A percentile compares a stretch with the other conserved stretches of the same genome.
Evolutionary conservation across 2,329 filamentous ascomycete genomes (phyloP).

Genomic region (Aspergillus hortae): DNA sequence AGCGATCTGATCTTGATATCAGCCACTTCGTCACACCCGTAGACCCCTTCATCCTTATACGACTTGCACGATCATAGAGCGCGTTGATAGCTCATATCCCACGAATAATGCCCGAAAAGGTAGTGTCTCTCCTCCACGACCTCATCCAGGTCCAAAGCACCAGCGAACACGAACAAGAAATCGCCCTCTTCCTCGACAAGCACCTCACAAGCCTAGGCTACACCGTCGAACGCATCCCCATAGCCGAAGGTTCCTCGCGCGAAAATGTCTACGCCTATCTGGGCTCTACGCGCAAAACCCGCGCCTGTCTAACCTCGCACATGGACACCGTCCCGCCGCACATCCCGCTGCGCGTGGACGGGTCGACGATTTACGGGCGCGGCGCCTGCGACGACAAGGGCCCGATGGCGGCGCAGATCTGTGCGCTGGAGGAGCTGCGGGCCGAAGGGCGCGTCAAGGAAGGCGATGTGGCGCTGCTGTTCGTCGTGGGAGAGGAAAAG

Average conservation of each 20-base stretch:
- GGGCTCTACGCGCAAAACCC: conserved; percentile 23
- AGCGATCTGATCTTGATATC: background rate
- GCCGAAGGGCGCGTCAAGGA: conserved; percentile 36
- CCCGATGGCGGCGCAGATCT: conserved; percentile 69
- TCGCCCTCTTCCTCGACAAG: conserved; percentile 32
- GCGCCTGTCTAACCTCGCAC: conserved; percentile 33
- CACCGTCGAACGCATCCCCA: conserved; percentile 35
- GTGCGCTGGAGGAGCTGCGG: conserved; percentile 59
- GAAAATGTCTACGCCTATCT: conserved; percentile 42
- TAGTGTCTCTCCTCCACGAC: conserved; percentile 28
- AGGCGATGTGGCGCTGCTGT: conserved; percentile 59
- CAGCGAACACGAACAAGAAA: conserved; percentile 36
- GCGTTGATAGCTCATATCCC: background rate
- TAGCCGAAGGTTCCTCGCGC: conserved; percentile 28
- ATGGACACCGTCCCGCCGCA: conserved; percentile 63
- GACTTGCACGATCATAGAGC: no score
- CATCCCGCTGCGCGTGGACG: conserved; percentile 58
- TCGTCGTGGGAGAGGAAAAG: conserved; percentile 58
- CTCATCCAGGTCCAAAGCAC: conserved; percentile 37
- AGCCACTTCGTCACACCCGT: background rate
- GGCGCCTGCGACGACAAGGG: conserved; percentile 61
- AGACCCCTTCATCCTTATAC: no score
- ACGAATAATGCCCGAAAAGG: conserved; percentile 1
- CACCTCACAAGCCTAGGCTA: conserved; percentile 32
- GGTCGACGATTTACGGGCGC: conserved; percentile 61